Base-by-base conservation (phyloP, 2,329 filamentous ascomycete species). In the Berkeleyomyces basicola region DNA sequence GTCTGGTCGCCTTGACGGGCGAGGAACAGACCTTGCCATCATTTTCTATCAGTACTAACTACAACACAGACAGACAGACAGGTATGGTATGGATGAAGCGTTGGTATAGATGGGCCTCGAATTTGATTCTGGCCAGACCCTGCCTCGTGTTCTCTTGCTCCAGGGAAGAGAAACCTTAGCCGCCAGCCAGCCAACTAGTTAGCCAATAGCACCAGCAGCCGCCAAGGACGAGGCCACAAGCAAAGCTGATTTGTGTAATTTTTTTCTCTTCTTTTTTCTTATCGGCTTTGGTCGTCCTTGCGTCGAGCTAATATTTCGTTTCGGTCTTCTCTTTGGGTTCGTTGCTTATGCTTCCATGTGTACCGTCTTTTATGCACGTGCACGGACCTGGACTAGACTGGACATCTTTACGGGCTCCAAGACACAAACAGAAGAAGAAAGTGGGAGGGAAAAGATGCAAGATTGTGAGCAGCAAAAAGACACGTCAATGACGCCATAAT, bases 401-500 rank as follows among this genome's bases (percentile, higher is more conserved):
- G 5, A 51, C 33, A 31, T 51, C 14, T 51, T n/a, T 7, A 49
- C n/a, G 31, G 46, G n/a, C n/a, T 7, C n/a, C 11, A 23, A 49
- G 46, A 23, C n/a, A 49, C n/a, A 49, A 49, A 23, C 5, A 23
- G 23, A 47, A 16, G 44, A 47, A 47, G 5, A 14, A 14, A 49
- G 46, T 16, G n/a, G 23, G 46, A 49, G 46, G 31, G 31, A 49
- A 23, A 14, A 49, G 46, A 49, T 43, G 10, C 42, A 43, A 43
- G 42, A 43, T 43, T 43, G 42, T 14, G 42, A 43, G 42, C 9
- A 43, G 42, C 42, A 57, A 47, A 59, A 46, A 59, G n/a, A 39
- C 43, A 46, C 10, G 42, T 59, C 43, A 59, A 59, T 59, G 58
- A 59, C 58, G 58, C 58, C 58, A 59, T 59, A 47, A 23, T 9